Evolutionary conservation across 73 alveolate species (phyloP), one percentile per base, ranked within the genome.

Genomic region (Paramecium caudatum): DNA sequence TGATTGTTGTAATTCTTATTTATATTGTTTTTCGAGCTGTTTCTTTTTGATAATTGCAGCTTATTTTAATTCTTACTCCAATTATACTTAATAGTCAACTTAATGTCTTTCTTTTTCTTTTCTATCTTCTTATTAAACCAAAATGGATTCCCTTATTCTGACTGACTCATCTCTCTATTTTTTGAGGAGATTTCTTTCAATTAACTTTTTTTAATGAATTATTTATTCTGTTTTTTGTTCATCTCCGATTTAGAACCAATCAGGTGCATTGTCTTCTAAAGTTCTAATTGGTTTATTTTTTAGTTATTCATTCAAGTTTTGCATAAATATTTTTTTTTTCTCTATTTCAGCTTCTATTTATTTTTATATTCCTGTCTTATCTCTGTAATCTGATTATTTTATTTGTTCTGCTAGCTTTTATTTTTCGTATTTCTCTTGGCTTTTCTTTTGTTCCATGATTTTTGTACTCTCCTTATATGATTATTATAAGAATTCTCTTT

Each of bases 101-200:
- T 33, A 15, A n/a, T 65, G 17, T 65, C 49, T 65, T 65, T 65
- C 83, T 33, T 33, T 25, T 65, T 65, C 3, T 65, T 65, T 65
- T 65, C 49, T 10, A 10, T 65, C 34, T 33, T 65, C 47, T 33
- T 65, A 65, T 15, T 65, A 46, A 33, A 10, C 17, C 15, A 65
- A 33, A 0, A 33, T 43, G 17, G 47, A 65, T 65, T 65, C 47
- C 34, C 34, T 65, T 49, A 33, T 33, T 65, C 34, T 65, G 16
- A 65, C 16, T 65, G 47, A 65, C 16, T 65, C 83, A 65, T 65
- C 83, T 65, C 83, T 65, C 34, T 65, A 13, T 65, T 65, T 9
- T 65, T 36, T 65, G 10, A 65, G 13, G 27, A 65, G 34, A 33
- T 33, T 33, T 15, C 49, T 65, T 36, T 65, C 83, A 0, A 33